Conservation (phyloP, 371 early-diverging fungal genomes). For the Actinomortierella wolfii region DNA sequence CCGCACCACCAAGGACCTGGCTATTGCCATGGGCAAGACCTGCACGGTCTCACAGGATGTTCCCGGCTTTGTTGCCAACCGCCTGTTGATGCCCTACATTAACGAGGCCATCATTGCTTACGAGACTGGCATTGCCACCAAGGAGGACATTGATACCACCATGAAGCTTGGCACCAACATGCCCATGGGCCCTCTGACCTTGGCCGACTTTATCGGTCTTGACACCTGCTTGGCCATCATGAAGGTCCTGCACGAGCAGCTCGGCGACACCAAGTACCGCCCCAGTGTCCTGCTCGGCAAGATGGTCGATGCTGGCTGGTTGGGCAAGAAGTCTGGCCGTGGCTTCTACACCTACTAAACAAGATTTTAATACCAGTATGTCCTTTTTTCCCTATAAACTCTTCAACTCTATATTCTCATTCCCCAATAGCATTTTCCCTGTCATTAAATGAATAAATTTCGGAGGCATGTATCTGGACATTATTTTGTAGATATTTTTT, state of each 20-base stretch:
- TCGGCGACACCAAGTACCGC: constrained; percentile 97
- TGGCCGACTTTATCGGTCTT: constrained; percentile 98
- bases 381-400: no score
- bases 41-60: constrained; percentile 87
- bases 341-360: constrained; percentile 77
- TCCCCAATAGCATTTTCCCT: no score
- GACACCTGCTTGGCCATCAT: constrained; percentile 98
- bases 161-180: constrained; percentile 97
- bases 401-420: no score
- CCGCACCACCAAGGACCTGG: constrained; percentile 73
- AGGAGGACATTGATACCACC: constrained; percentile 97
- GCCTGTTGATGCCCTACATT: constrained; percentile 98
- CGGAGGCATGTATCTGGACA: neutral
- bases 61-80: constrained; percentile 97
- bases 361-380: neutral
- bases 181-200: constrained; percentile 97
- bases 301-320: constrained; percentile 97
- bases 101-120: constrained; percentile 94
- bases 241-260: constrained; percentile 90
- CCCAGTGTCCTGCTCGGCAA: constrained; percentile 91
- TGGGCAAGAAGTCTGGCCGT: constrained; percentile 90
- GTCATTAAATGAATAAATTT: no score
- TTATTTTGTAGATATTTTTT: neutral
- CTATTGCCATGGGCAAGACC: constrained; percentile 91
- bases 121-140: constrained; percentile 88